phyloP scores from a whole-genome alignment of 1,139 yeast species.

The Blastobotrys apis region DNA sequence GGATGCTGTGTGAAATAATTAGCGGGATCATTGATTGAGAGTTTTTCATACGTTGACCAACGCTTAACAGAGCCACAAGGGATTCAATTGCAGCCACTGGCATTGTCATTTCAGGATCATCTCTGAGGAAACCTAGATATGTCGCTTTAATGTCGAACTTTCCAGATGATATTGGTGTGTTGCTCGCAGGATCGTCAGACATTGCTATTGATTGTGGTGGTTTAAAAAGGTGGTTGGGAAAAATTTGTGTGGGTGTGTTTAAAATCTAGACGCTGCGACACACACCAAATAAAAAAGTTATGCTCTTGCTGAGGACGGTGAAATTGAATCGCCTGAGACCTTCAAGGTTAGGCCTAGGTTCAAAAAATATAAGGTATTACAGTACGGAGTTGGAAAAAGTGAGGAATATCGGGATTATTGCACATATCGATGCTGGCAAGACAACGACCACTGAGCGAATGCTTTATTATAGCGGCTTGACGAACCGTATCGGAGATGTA shows the following conservation, averaged over 20 bases:
- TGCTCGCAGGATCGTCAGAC: too few species aligned
- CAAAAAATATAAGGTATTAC: background rate
- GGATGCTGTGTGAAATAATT: conserved; percentile 41
- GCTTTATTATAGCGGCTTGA: conserved; percentile 83
- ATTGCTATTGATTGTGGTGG: too few species aligned
- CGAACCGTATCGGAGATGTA: conserved; percentile 80
- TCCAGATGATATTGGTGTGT: too few species aligned
- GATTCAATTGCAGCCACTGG: conserved; percentile 98
- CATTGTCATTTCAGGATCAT: conserved; percentile 95
- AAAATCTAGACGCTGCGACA: too few species aligned
- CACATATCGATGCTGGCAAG: conserved; percentile 86
- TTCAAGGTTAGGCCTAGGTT: background rate
- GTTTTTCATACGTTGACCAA: conserved; percentile 54
- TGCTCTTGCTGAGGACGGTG: too few species aligned
- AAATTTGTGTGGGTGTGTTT: too few species aligned
- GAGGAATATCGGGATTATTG: conserved; percentile 75
- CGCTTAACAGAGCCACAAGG: conserved; percentile 72
- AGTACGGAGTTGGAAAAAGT: conserved; percentile 29
- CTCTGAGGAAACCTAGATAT: conserved; percentile 72
- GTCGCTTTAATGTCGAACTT: conserved; percentile 73
- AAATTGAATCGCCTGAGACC: too few species aligned
- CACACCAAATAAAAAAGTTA: too few species aligned
- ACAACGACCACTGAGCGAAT: conserved; percentile 89
- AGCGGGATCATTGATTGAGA: conserved; percentile 21
- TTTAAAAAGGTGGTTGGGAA: too few species aligned